Percentiles rank a stretch among this genome's conserved stretches.
These are phyloP conservation scores for Microcyclosporella mali DNA, from an alignment of 2,329 filamentous ascomycete genomes.

Conservation along the genomic window DNA sequence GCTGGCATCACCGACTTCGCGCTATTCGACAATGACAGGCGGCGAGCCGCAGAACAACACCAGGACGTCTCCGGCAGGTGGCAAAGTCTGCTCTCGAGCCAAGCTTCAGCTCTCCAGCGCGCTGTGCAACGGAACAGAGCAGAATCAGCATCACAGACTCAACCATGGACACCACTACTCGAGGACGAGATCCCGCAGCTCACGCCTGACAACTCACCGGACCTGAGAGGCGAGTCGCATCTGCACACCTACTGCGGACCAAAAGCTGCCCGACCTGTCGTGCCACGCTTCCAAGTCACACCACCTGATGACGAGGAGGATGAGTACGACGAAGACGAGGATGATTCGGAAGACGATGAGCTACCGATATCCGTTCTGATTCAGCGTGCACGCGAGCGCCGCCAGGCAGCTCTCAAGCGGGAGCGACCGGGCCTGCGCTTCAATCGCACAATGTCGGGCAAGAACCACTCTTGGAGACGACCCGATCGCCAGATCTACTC, in stretches of 20 bases:
- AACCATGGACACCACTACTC: conserved; percentile 17
- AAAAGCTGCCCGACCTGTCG: conserved; percentile 1
- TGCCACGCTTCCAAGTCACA: conserved; percentile 18
- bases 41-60: conserved; percentile 21
- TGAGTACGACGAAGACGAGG: conserved; percentile 16
- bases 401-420: conserved; percentile 14
- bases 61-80: conserved; percentile 21
- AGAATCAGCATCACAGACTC: conserved; percentile 8
- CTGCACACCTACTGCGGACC: conserved; percentile 9
- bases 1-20: conserved; percentile 32
- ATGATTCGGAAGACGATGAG: conserved; percentile 22
- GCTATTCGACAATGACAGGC: conserved; percentile 27
- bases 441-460: conserved; percentile 28
- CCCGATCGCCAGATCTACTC: conserved; percentile 26
- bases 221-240: conserved; percentile 10
- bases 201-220: conserved; percentile 29
- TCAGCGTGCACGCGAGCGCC: conserved; percentile 17
- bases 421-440: conserved; percentile 27
- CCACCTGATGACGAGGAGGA: conserved; percentile 15
- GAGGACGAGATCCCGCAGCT: conserved; percentile 23
- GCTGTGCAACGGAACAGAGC: conserved; percentile 20
- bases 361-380: conserved; percentile 24
- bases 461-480: conserved; percentile 26
- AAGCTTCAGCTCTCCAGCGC: conserved; percentile 23
- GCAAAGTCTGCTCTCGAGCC: conserved; percentile 21